Conservation (phyloP, 1,139 yeast genomes). For the Lodderomyces metapsilosis region DNA sequence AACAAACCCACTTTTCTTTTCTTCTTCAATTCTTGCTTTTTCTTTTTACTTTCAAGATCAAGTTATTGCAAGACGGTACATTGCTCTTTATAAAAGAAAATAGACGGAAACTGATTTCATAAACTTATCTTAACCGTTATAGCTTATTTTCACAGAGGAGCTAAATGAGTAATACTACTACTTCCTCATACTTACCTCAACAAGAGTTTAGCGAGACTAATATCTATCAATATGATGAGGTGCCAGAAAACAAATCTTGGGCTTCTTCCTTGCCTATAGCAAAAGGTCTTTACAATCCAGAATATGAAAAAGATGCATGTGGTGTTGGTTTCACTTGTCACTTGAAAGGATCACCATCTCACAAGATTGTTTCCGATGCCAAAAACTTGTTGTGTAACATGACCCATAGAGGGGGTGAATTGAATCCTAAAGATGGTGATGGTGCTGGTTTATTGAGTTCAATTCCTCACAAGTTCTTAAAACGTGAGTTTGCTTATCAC, state of each 20-base stretch:
- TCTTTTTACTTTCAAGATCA: not conserved
- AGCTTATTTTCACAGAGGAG: not conserved
- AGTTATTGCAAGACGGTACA: no score
- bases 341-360: constrained; percentile 83
- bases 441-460: constrained; percentile 98
- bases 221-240: constrained; percentile 68
- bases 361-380: constrained; percentile 92
- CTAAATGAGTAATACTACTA: constrained; percentile 14
- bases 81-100: no score
- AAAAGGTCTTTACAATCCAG: constrained; percentile 92
- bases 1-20: not conserved
- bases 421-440: constrained; percentile 96
- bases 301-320: constrained; percentile 93
- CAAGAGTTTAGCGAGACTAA: constrained; percentile 36
- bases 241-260: constrained; percentile 84
- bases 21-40: not conserved
- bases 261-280: constrained; percentile 84
- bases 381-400: constrained; percentile 85
- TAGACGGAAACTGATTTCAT: no score
- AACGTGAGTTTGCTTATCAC: constrained; percentile 75
- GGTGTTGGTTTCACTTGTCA: constrained; percentile 98
- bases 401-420: constrained; percentile 98
- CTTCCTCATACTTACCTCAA: constrained; percentile 37
- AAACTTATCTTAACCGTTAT: no score
- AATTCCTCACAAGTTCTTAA: constrained; percentile 84